A percentile compares a stretch with the other conserved stretches of the same genome.
These are phyloP conservation scores for Blastobotrys arbuscula DNA, from an alignment of 1,139 yeast species.

Conservation along the genomic window DNA sequence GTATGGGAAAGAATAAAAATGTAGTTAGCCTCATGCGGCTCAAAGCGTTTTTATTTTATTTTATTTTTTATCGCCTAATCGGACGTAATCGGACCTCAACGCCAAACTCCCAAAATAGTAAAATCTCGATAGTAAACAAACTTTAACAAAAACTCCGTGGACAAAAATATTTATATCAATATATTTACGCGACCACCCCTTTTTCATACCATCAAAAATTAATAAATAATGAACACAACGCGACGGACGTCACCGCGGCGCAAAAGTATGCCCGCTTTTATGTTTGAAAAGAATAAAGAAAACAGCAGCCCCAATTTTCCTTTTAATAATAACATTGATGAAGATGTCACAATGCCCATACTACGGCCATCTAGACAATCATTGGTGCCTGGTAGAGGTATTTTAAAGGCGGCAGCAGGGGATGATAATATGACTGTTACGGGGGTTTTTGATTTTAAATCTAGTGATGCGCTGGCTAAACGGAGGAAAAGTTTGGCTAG, in stretches of 20 bases:
- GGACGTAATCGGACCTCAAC: too few species aligned
- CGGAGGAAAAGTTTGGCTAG: conserved; percentile 11
- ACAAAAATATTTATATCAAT: too few species aligned
- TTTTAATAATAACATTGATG: background rate
- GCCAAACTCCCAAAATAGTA: too few species aligned
- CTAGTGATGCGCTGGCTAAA: conserved; percentile 5
- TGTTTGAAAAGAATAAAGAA: conserved; percentile 13
- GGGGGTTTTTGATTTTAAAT: conserved; percentile 10
- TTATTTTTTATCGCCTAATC: too few species aligned
- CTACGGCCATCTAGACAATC: conserved; percentile 12
- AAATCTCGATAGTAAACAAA: too few species aligned
- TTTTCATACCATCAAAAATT: background rate
- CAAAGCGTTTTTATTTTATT: too few species aligned
- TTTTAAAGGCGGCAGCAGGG: conserved; percentile 13
- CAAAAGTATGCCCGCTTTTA: conserved; percentile 17
- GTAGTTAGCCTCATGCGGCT: too few species aligned
- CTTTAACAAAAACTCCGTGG: too few species aligned
- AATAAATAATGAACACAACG: background rate
- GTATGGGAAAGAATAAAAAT: too few species aligned
- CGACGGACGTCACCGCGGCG: conserved; percentile 10
- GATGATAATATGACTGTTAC: conserved; percentile 19
- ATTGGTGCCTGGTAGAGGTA: conserved; percentile 16
- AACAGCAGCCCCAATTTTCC: conserved; percentile 10
- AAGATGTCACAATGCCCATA: conserved; percentile 15
- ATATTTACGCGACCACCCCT: too few species aligned